These are phyloP conservation scores for Saccharomycopsis fermentans DNA, from an alignment of 805 yeast genomes.

Conservation along the genomic window DNA sequence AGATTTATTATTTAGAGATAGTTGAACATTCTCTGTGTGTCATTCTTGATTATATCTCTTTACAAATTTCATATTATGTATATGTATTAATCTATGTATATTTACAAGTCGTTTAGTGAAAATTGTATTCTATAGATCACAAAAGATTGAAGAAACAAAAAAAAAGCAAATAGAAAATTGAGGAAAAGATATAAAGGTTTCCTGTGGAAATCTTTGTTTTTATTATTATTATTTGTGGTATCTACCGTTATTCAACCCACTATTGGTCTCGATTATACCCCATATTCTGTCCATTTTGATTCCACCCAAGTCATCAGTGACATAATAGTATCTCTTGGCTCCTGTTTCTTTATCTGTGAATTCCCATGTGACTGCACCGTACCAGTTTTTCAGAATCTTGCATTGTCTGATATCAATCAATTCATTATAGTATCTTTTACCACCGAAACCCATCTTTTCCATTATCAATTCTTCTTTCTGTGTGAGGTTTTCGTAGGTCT, in stretches of 20 bases:
- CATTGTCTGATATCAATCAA: constrained; percentile 43
- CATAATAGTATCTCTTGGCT: constrained; percentile 30
- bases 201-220: too few species aligned
- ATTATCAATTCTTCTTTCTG: constrained; percentile 54
- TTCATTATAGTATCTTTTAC: constrained; percentile 54
- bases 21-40: not conserved
- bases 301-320: constrained; percentile 71
- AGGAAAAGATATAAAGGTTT: too few species aligned
- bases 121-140: constrained; percentile 3
- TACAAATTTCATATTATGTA: not conserved
- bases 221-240: constrained; percentile 17
- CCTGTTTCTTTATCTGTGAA: constrained; percentile 23
- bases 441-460: constrained; percentile 59
- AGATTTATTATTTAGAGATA: constrained; percentile 63
- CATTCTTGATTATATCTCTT: not conserved
- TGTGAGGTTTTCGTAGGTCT: constrained; percentile 51
- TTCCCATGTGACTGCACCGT: constrained; percentile 42
- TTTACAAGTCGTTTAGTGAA: not conserved
- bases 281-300: constrained; percentile 75
- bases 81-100: not conserved
- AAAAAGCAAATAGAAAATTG: too few species aligned
- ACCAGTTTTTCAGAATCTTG: constrained; percentile 30
- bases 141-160: not conserved
- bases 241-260: constrained; percentile 62
- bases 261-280: constrained; percentile 67